Base-by-base conservation (phyloP, 78 protist species). In the Dictyostelium intermedium region DNA sequence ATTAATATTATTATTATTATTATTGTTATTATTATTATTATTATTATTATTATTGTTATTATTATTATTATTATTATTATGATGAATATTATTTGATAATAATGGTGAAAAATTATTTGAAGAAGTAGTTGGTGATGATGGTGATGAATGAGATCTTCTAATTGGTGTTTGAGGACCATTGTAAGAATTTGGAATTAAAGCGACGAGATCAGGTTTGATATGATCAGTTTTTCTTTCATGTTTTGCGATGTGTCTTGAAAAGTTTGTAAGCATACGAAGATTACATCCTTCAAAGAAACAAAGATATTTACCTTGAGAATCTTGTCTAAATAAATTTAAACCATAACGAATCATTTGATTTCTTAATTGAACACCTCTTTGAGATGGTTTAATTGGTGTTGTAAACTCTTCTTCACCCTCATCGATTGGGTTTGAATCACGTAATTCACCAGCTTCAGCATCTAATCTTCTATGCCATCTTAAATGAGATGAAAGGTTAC, bases 261-360 rank as follows among this genome's bases (percentile, higher is more conserved):
- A 91, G 77, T 91, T 91, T 69, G 95, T 84, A 6, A 84, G 56
- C 95, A 91, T 91, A 25, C 95, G 76, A 1, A 91, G 37, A 34
- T 63, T 34, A 39, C 95, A 91, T 16, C 78, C 78, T 8, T 84
- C 92, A 77, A 91, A 91, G 91, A 91, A 91, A 34, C 95, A 91
- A 6, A 91, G 92, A 61, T 84, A 91, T 76, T 91, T 91, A 18
- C 95, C 95, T 61, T 84, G 95, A 32, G 47, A 82, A 39, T 91
- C 95, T 78, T 82, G 91, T 60, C 95, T 84, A 43, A 91, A 91
- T 50, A 91, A 27, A 32, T 91, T 82, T 23, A 91, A 45, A 41
- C 95, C 95, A 37, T 91, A 91, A 73, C 77, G 80, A 34, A 91
- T 91, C 95, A 91, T 91, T 84, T 91, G 95, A 13, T 84, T 84